Evolutionary conservation across 1,139 yeast genomes (phyloP).

Genomic region (Blastobotrys ciferrii): DNA sequence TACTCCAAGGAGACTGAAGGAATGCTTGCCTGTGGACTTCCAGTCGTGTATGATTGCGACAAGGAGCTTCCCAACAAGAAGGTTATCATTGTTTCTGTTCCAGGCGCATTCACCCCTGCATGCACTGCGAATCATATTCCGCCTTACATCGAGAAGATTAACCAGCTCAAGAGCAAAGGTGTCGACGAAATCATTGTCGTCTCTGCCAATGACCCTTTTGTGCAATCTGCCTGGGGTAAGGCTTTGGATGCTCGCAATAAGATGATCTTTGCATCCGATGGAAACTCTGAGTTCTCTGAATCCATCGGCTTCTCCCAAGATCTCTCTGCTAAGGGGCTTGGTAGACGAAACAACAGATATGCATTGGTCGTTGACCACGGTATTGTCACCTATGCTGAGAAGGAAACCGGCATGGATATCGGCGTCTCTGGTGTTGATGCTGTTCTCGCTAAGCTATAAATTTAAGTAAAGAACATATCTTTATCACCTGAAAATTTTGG

Average conservation of each 20-base stretch:
- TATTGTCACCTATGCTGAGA: constrained; percentile 59
- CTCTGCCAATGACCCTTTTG: constrained; percentile 82
- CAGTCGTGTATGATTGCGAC: constrained; percentile 50
- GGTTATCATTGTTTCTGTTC: constrained; percentile 74
- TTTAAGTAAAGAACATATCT: background rate
- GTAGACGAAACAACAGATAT: constrained; percentile 67
- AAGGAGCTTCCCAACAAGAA: constrained; percentile 50
- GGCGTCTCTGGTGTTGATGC: constrained; percentile 64
- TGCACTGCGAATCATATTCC: constrained; percentile 84
- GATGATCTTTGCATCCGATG: constrained; percentile 68
- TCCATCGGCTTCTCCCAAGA: constrained; percentile 61
- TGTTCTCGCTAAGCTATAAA: constrained; percentile 42
- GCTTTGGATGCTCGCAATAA: constrained; percentile 54
- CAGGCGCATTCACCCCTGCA: constrained; percentile 91
- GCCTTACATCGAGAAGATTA: constrained; percentile 54
- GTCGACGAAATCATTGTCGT: constrained; percentile 70
- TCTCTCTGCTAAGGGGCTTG: constrained; percentile 56
- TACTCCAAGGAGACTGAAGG: constrained; percentile 45
- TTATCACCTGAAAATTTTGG: background rate
- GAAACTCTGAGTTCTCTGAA: constrained; percentile 60
- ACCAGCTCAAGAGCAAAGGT: constrained; percentile 62
- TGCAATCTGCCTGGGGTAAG: constrained; percentile 77
- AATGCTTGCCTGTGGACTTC: constrained; percentile 53
- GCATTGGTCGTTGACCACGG: constrained; percentile 70
- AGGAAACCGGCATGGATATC: constrained; percentile 61